Percentiles rank a stretch among this genome's conserved stretches.
phyloP scores from a whole-genome alignment of 164 flowering plant species.

The Saururus chinensis region DNA sequence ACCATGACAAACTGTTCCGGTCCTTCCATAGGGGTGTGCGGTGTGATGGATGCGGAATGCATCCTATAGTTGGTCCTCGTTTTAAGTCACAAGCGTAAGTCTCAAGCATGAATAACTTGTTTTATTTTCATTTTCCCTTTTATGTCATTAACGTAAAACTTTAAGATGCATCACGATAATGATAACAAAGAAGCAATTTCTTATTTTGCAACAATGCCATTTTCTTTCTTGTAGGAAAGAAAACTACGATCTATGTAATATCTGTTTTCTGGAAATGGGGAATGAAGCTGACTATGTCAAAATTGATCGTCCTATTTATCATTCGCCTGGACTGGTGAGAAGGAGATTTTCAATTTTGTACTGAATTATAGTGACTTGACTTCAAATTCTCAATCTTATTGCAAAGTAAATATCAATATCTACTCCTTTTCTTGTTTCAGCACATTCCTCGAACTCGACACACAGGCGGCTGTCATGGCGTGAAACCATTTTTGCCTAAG shows the following conservation, averaged over 20 bases:
- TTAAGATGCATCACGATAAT: not conserved
- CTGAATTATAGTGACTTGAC: not conserved
- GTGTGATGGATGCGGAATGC: conserved; percentile 85
- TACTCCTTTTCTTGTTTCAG: conserved; percentile 6
- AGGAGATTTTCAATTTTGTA: conserved; percentile 4
- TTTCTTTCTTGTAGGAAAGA: conserved; percentile 40
- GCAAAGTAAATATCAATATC: not conserved
- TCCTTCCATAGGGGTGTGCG: conserved; percentile 63
- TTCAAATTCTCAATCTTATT: conserved; percentile 9
- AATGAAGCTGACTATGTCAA: conserved; percentile 53
- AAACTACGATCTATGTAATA: conserved; percentile 74
- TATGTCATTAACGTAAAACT: not conserved
- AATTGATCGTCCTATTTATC: conserved; percentile 46
- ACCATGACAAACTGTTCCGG: conserved; percentile 19
- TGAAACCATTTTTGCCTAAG: conserved; percentile 17
- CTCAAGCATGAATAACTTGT: not conserved
- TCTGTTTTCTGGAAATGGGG: conserved; percentile 60
- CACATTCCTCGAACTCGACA: conserved; percentile 8
- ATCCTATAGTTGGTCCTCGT: conserved; percentile 83
- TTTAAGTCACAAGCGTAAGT: conserved; percentile 90
- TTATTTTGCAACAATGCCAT: not conserved
- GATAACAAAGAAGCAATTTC: too few species aligned
- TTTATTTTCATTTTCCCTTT: not conserved
- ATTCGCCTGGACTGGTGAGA: conserved; percentile 11
- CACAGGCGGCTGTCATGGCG: conserved; percentile 13